phyloP scores from a whole-genome alignment of 345 rosid species.

The Aegle marmelos region DNA sequence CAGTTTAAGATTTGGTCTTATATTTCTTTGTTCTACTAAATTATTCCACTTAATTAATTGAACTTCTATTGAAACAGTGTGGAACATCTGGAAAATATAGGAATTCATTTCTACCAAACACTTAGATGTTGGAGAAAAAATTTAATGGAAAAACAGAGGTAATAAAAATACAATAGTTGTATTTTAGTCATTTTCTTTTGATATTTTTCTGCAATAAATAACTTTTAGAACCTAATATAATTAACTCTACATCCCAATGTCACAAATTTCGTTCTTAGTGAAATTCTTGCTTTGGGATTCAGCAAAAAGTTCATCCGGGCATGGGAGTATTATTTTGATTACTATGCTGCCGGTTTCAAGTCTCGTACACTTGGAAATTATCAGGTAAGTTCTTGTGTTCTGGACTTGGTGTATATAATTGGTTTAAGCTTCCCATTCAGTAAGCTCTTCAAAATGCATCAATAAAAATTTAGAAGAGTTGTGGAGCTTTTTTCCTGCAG shows the following conservation, averaged over 20 bases:
- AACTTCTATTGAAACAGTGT: constrained; percentile 31
- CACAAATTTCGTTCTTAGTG: constrained; percentile 28
- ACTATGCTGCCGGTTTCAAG: constrained; percentile 79
- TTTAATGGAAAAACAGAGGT: too few relatives aligned
- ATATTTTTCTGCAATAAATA: background rate
- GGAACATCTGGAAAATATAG: too few relatives aligned
- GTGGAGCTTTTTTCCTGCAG: too few relatives aligned
- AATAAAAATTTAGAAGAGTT: too few relatives aligned
- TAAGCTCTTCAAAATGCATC: too few relatives aligned
- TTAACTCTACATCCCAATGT: background rate
- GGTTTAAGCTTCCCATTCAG: background rate
- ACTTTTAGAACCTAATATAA: background rate
- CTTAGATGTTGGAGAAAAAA: too few relatives aligned
- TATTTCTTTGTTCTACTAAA: background rate
- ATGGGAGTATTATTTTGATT: too few relatives aligned
- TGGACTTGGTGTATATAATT: background rate
- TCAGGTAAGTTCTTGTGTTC: constrained; percentile 37
- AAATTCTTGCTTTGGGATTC: constrained; percentile 67
- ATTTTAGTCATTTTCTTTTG: background rate
- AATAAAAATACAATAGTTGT: background rate
- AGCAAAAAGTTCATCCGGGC: constrained; percentile 36
- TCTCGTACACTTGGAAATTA: constrained; percentile 67
- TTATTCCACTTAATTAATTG: background rate
- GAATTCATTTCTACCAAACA: too few relatives aligned
- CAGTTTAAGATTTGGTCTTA: background rate